Conservation (phyloP, 2,329 filamentous ascomycete species). For the Botryotinia convoluta region DNA sequence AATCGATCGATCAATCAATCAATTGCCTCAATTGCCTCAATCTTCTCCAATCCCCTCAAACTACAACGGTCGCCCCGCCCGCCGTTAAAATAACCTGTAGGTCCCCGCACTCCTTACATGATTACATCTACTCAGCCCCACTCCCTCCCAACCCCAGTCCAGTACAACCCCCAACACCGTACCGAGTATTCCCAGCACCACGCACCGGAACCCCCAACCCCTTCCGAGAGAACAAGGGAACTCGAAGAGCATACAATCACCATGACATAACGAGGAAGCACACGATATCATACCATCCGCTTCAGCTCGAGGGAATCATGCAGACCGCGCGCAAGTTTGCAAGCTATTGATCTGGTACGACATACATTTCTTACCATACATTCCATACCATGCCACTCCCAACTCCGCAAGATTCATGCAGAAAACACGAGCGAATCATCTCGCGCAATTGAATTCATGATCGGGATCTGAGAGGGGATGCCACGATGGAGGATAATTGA, state of each 20-base stretch:
- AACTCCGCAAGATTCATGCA: too few species aligned
- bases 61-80: not conserved
- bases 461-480: not conserved
- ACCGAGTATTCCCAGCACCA: not conserved
- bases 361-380: not conserved
- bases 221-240: not conserved
- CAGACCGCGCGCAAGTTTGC: not conserved
- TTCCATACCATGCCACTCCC: too few species aligned
- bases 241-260: not conserved
- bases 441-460: not conserved
- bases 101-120: slow-evolving; percentile 1
- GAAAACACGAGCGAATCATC: not conserved
- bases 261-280: not conserved
- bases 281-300: not conserved
- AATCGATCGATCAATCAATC: not conserved
- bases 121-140: not conserved
- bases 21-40: not conserved
- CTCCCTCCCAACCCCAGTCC: not conserved
- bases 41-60: not conserved
- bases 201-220: not conserved
- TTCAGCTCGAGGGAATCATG: not conserved
- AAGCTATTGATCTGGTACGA: not conserved
- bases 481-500: not conserved
- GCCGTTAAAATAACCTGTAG: slow-evolving; percentile 1
- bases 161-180: not conserved